Conservation (phyloP, 2,329 filamentous ascomycete species). For the Microdochium paspali region DNA sequence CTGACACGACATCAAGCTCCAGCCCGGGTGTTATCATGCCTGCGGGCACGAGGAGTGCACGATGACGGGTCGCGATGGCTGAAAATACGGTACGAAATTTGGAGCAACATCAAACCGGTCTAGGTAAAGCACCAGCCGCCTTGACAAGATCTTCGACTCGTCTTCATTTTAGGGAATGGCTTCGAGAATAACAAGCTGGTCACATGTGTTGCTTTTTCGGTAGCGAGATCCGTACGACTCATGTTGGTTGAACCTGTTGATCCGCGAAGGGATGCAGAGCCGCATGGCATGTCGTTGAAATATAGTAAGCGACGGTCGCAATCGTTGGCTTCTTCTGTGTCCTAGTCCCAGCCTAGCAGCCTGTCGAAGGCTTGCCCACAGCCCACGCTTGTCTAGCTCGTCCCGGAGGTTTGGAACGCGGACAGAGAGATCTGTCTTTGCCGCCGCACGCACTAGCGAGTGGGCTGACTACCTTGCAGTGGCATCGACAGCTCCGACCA, state of each 20-base stretch:
- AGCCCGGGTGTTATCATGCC: too few relatives aligned
- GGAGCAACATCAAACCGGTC: too few relatives aligned
- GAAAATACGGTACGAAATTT: too few relatives aligned
- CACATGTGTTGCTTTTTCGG: too few relatives aligned
- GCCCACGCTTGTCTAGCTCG: neutral
- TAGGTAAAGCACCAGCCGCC: too few relatives aligned
- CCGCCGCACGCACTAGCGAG: neutral
- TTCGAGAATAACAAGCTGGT: too few relatives aligned
- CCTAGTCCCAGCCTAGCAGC: neutral
- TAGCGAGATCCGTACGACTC: too few relatives aligned
- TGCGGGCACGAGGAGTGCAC: too few relatives aligned
- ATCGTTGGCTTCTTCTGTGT: neutral
- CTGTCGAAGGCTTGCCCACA: neutral
- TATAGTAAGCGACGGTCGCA: neutral
- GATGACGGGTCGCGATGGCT: too few relatives aligned
- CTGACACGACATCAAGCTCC: too few relatives aligned
- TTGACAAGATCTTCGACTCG: too few relatives aligned
- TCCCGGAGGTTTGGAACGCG: neutral
- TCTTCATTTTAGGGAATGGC: too few relatives aligned
- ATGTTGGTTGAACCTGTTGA: neutral
- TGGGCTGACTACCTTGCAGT: neutral
- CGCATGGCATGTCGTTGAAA: neutral
- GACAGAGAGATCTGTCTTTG: neutral
- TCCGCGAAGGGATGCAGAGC: neutral
- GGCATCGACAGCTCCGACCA: neutral